Base-by-base conservation (phyloP, 768 basidiomycete genomes). In the Agrocybe praecox region DNA sequence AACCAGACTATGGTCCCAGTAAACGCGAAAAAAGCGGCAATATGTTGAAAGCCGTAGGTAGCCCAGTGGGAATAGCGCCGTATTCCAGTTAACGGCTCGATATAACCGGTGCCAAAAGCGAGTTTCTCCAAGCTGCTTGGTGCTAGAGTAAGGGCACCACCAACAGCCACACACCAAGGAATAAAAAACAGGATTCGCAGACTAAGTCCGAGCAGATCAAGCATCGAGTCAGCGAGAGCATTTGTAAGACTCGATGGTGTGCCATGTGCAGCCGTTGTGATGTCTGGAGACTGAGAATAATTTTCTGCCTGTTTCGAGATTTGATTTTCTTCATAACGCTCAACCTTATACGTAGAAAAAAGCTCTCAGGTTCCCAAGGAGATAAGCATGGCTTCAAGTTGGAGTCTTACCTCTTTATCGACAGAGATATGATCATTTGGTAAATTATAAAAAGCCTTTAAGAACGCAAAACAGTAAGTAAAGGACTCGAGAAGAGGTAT, bases 131-230 rank as follows among this genome's bases (percentile, higher is more conserved):
- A 69, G 53, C 71, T 58, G 19, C 63, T 59, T 0, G 80, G 79
- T 46, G 62, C 73, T 33, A 77, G 61, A 6, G 78, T 50, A 47
- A 81, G 76, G 14, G 70, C 63, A 3, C 71, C 78, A 29, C 80
- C 79, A n/a, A 79, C 76, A 32, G 71, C 65, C 36, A 74, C 63
- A 53, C 77, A 78, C 80, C 80, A 81, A 33, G 80, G 80, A 0
- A 81, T 49, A 57, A 81, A 79, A 19, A 72, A 62, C 2, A 73
- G 5, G 11, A 71, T 36, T 34, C 69, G 67, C 29, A 70, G 51
- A 19, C 69, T 50, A 44, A 66, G 52, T 29, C 50, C 42, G 21
- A 67, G 33, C 23, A 70, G 40, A 32, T 62, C 56, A 12, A 42
- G 53, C 40, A 63, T 48, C 40, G 61, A 53, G 1, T 59, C 58